Base-by-base conservation (phyloP, 2,329 filamentous ascomycete genomes). In the Colletotrichum spaethianum region DNA sequence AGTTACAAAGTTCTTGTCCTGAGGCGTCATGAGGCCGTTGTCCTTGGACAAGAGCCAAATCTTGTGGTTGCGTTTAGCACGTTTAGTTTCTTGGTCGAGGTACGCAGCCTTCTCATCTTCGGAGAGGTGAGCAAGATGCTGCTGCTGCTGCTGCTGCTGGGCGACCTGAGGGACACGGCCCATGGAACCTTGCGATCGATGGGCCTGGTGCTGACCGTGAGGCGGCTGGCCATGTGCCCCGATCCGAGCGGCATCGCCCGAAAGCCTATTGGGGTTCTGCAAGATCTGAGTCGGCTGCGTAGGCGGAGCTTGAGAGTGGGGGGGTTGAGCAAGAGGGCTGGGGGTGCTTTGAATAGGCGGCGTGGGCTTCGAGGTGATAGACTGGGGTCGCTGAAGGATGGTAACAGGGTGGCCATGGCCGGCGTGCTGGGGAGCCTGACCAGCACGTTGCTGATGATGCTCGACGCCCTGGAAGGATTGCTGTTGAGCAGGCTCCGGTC, bases 1-100 rank as follows among this genome's bases (percentile, higher is more conserved):
- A 6, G 96, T 98, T 76, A 99, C 98, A 83, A 98, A 99, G 81
- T 98, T 99, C 87, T 99, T 99, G 83, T 99, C 96, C 80, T 98
- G 96, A 0, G 96, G 96, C 4, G 96, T 99, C 96, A 99, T 99
- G 73, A 99, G 85, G 31, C 96, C 96, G 79, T 99, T 99, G 78
- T 97, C 95, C 83, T 94, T 95, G 31, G 94, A 97, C 64, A 98
- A 85, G 52, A 97, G 87, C 84, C 95, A 96, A 74, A 99, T 98
- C 86, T 99, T 99, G 85, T 98, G 96, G 79, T 99, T 98, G 52
- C 96, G 91, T 87, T 99, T 99, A 7, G 96, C 95, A 62, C 96
- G 92, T 83, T 95, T 96, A 0, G 95, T 95, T 82, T 99, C 96
- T 80, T 98, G 95, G 75, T 94, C 92, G 64, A 98, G 83, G 79